These are phyloP conservation scores for Eucalyptus shirleyi DNA, from an alignment of 345 rosid genomes.

Conservation along the genomic window DNA sequence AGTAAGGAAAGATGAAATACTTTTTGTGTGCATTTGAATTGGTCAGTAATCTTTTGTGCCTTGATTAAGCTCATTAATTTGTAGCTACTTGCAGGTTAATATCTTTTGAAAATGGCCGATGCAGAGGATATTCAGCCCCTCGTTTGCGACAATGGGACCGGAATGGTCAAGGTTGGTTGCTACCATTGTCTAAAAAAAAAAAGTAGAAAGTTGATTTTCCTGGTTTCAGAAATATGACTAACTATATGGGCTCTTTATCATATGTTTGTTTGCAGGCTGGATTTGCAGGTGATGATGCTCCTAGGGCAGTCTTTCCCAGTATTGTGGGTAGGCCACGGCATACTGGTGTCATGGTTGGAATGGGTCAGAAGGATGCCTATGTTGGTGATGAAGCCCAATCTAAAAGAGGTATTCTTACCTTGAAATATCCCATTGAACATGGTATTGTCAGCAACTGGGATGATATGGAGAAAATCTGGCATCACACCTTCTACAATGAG, in stretches of 20 bases:
- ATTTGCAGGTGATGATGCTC: conserved; percentile 63
- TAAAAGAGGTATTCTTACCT: conserved; percentile 65
- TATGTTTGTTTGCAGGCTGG: conserved; percentile 39
- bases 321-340: conserved; percentile 65
- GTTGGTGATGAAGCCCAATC: conserved; percentile 76
- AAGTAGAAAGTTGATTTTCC: background rate
- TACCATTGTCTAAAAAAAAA: background rate
- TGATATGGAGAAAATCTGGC: conserved; percentile 80
- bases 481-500: conserved; percentile 69
- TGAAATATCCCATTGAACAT: conserved; percentile 66
- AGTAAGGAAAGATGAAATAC: background rate
- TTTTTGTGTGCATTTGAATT: background rate
- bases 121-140: conserved; percentile 86
- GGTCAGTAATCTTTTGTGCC: background rate
- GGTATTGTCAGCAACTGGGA: conserved; percentile 80
- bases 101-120: conserved; percentile 63
- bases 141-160: conserved; percentile 71
- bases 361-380: conserved; percentile 77
- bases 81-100: background rate
- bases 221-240: background rate
- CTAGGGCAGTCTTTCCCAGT: conserved; percentile 61
- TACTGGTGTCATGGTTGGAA: conserved; percentile 78
- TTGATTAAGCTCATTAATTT: background rate
- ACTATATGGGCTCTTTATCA: background rate
- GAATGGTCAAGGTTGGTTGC: conserved; percentile 59